Percentiles rank a stretch among this genome's conserved stretches.
These are phyloP conservation scores for Mucor irregularis DNA, from an alignment of 371 early-diverging fungal species.

Conservation along the genomic window DNA sequence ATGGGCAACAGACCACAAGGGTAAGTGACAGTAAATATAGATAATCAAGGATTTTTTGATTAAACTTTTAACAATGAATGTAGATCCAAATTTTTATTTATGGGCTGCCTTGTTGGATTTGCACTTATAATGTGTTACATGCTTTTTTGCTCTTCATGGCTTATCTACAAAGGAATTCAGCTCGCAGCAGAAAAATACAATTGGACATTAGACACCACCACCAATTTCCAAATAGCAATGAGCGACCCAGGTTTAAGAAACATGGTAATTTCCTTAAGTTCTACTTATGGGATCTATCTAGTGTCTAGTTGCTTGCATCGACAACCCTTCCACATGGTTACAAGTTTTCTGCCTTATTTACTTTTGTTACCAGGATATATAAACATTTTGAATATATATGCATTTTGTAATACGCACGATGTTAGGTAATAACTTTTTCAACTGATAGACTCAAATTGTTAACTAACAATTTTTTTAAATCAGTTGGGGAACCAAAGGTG, in stretches of 20 bases:
- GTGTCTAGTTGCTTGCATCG: slow-evolving; percentile 74
- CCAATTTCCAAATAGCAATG: slow-evolving; percentile 13
- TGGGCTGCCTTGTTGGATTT: too few species aligned
- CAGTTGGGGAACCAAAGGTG: slow-evolving; percentile 96
- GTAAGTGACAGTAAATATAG: slow-evolving; percentile 34
- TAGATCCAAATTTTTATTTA: slow-evolving; percentile 56
- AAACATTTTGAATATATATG: slow-evolving; percentile 91
- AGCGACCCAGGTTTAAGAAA: slow-evolving; percentile 46
- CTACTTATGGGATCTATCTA: slow-evolving; percentile 89
- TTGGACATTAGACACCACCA: slow-evolving; percentile 25
- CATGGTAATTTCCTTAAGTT: slow-evolving; percentile 72
- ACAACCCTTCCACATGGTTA: slow-evolving; percentile 95
- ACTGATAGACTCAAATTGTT: not conserved
- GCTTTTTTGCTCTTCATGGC: slow-evolving; percentile 44
- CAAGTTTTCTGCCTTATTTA: slow-evolving; percentile 85
- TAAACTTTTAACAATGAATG: slow-evolving; percentile 7
- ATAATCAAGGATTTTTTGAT: slow-evolving; percentile 33
- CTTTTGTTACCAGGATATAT: slow-evolving; percentile 83
- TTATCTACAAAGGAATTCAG: slow-evolving; percentile 47
- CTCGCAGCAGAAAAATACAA: slow-evolving; percentile 21
- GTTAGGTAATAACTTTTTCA: slow-evolving; percentile 67
- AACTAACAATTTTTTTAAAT: not conserved
- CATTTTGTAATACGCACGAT: slow-evolving; percentile 88
- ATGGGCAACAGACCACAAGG: slow-evolving; percentile 95
- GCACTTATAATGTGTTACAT: slow-evolving; percentile 43